Conservation (phyloP, 192 early-diverging fungal species). For the Coemansia sp. region DNA sequence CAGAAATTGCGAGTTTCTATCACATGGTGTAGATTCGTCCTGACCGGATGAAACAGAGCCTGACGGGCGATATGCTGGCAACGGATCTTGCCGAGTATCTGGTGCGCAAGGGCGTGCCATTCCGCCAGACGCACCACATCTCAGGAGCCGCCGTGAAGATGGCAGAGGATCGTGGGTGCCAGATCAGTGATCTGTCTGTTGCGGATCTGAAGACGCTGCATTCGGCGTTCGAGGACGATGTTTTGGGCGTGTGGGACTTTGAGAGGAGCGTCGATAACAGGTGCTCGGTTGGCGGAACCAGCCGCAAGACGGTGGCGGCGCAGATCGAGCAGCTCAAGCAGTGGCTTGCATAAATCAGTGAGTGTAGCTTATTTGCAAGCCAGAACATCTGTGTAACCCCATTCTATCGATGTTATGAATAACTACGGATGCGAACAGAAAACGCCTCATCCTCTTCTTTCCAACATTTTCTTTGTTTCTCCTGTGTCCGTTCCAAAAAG, state of each 20-base stretch:
- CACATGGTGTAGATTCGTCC: slow-evolving; percentile 84
- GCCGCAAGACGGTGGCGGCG: slow-evolving; percentile 67
- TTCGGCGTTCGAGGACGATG: slow-evolving; percentile 80
- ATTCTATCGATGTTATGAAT: neutral
- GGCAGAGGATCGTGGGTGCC: slow-evolving; percentile 81
- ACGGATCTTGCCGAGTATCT: slow-evolving; percentile 98
- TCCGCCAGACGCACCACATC: slow-evolving; percentile 99
- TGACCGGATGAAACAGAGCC: slow-evolving; percentile 75
- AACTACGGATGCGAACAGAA: too few relatives aligned
- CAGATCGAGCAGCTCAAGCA: slow-evolving; percentile 79
- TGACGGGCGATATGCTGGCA: slow-evolving; percentile 94
- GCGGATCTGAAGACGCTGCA: slow-evolving; percentile 86
- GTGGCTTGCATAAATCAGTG: slow-evolving; percentile 53
- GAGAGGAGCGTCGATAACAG: slow-evolving; percentile 89
- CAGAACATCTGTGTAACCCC: neutral
- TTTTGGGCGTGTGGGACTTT: slow-evolving; percentile 83
- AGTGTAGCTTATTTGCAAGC: neutral
- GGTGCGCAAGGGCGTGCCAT: slow-evolving; percentile 96
- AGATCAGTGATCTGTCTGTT: slow-evolving; percentile 73
- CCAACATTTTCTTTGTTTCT: too few relatives aligned
- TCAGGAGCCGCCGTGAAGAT: slow-evolving; percentile 91
- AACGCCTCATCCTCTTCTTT: too few relatives aligned
- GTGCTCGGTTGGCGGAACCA: slow-evolving; percentile 86
- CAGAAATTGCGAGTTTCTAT: too few relatives aligned
- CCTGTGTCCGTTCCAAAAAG: neutral